Percentiles rank a stretch among this genome's conserved stretches.
Evolutionary conservation across 2,329 filamentous ascomycete species (phyloP).

Genomic region (Apiospora malaysiana): DNA sequence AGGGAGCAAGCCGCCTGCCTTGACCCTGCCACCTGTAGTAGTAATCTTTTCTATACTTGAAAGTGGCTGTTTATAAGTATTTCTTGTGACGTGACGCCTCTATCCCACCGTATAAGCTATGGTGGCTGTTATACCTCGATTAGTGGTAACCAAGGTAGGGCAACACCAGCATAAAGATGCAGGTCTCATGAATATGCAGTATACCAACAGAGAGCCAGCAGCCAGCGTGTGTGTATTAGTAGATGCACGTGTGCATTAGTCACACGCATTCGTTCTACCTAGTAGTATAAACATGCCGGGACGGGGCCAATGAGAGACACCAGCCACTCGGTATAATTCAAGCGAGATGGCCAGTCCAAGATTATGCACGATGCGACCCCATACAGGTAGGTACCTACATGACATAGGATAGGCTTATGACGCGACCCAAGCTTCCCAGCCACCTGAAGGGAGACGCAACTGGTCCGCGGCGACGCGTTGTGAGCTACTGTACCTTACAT

Average conservation of each 20-base stretch:
- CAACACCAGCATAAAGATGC: neutral
- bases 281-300: slow-evolving; percentile 13
- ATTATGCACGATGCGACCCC: neutral
- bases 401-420: neutral
- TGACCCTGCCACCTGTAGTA: neutral
- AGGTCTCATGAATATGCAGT: slow-evolving; percentile 4
- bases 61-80: neutral
- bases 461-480: neutral
- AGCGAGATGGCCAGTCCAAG: neutral
- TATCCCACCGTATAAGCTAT: neutral
- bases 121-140: neutral
- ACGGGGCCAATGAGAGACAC: neutral
- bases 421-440: slow-evolving; percentile 3
- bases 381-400: neutral
- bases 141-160: neutral
- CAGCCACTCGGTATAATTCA: slow-evolving; percentile 9
- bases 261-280: neutral
- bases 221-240: neutral
- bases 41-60: neutral
- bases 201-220: neutral
- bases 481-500: neutral
- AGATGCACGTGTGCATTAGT: slow-evolving; percentile 10
- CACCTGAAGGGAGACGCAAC: slow-evolving; percentile 14
- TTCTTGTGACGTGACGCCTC: neutral
- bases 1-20: neutral